A percentile compares a stretch with the other conserved stretches of the same genome.
Conservation (phyloP, 2,329 filamentous ascomycete genomes). For the Scopulariopsis brevicaulis region DNA sequence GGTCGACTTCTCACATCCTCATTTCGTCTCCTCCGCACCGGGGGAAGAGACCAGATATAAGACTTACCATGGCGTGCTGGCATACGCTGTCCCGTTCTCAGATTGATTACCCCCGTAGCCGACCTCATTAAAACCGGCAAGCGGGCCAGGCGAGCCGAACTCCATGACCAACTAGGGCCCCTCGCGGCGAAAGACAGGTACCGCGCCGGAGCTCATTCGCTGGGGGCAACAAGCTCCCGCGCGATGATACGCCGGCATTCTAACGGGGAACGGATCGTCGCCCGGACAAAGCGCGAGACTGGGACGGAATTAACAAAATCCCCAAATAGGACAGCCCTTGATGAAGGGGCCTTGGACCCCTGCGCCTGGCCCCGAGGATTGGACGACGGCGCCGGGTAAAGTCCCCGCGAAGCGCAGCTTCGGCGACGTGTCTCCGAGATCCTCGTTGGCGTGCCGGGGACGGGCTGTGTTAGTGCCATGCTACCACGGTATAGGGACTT, state of each 20-base stretch:
- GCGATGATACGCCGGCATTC: not conserved
- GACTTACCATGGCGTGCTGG: not conserved
- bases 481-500: too few species aligned
- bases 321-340: not conserved
- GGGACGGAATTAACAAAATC: not conserved
- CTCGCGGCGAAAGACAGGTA: not conserved
- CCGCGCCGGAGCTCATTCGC: not conserved
- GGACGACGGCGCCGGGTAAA: not conserved
- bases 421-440: not conserved
- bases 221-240: not conserved
- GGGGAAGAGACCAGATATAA: too few species aligned
- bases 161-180: not conserved
- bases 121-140: not conserved
- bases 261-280: not conserved
- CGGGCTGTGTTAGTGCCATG: too few species aligned
- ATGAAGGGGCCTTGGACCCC: not conserved
- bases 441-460: too few species aligned
- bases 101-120: not conserved
- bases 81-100: not conserved
- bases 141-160: not conserved
- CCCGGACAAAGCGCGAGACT: not conserved
- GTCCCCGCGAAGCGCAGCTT: not conserved
- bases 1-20: not conserved
- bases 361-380: not conserved
- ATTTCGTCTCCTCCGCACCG: too few species aligned